Evolutionary conservation across 495 filamentous ascomycete species (phyloP), one percentile per base, ranked within the genome.

Genomic region (Annulohypoxylon moriforme): DNA sequence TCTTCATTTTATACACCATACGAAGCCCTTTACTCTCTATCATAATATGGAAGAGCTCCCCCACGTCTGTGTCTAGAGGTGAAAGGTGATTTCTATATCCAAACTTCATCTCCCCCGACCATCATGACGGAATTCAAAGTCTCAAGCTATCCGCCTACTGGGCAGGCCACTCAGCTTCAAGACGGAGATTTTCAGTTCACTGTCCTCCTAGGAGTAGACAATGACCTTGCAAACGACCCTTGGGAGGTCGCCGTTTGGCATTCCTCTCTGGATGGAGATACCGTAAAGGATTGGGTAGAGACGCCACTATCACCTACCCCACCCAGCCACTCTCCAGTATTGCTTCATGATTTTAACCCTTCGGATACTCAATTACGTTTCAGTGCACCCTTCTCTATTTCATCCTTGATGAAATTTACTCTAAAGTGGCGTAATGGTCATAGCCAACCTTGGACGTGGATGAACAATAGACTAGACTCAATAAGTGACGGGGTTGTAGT

Each of bases 181-280:
- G 74, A 81, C 42, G 64, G 69, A 7, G 71, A 87, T 81, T 81
- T 92, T 11, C 74, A 74, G 2, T 91, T 96, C 67, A 89, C 86
- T 14, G 92, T 93, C 14, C 79, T 93, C n/a, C 81, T 97, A 29
- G 92, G 94, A 65, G 86, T 89, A 22, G 88, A 86, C 47, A 83
- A 75, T 34, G 81, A 79, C 55, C 83, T 87, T 33, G 82, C 83
- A 1, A 74, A 86, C 6, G 85, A 90, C 68, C 64, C 79, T 40
- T 96, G 92, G 91, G 86, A 96, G 74, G 85, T 91, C 5, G 85
- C 89, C 33, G 81, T 97, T 1, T 97, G 93, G 93, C 88, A 94
- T 73, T 91, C 92, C 25, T 85, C 87, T 53, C 67, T 69, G 16
- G 78, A 77, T 16, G 67, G 72, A n/a, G n/a, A n/a, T n/a, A n/a